These are phyloP conservation scores for Coemansia sp. DNA, from an alignment of 192 early-diverging fungal species.

Conservation along the genomic window DNA sequence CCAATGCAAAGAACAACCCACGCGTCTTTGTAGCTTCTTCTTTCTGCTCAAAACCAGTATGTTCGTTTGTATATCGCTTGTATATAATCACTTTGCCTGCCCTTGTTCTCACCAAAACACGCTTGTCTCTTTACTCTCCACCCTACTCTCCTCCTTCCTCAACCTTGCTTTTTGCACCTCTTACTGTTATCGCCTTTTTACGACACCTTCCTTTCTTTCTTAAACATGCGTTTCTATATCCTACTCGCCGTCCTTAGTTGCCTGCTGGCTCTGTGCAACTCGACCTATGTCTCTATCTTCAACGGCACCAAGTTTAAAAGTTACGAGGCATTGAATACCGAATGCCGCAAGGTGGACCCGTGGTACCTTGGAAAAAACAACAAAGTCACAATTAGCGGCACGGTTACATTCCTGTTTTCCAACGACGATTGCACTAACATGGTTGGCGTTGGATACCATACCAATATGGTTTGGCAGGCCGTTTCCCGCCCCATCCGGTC, in stretches of 20 bases:
- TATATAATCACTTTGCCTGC: background rate
- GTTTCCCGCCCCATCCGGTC: slow-evolving; percentile 5
- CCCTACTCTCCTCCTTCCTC: background rate
- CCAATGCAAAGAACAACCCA: background rate
- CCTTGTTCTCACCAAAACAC: background rate
- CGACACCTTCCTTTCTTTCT: background rate
- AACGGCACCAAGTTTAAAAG: background rate
- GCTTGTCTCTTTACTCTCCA: no score
- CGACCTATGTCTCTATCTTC: background rate
- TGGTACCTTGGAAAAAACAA: background rate
- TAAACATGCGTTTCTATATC: slow-evolving; percentile 2
- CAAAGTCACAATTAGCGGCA: background rate
- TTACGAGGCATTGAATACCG: background rate
- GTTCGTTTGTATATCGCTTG: background rate
- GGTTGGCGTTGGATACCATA: background rate
- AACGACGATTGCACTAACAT: slow-evolving; percentile 8
- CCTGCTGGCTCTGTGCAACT: slow-evolving; percentile 11
- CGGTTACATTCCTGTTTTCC: background rate
- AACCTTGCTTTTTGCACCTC: no score
- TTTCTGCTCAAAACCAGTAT: background rate
- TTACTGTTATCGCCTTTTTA: background rate
- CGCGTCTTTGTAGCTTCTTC: background rate
- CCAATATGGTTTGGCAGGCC: background rate
- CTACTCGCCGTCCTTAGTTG: slow-evolving; percentile 4
- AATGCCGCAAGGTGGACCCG: background rate